Percentiles rank a stretch among this genome's conserved stretches.
Conservation (phyloP, 148 eudicot species). For the Rhododendron kiyosumense region DNA sequence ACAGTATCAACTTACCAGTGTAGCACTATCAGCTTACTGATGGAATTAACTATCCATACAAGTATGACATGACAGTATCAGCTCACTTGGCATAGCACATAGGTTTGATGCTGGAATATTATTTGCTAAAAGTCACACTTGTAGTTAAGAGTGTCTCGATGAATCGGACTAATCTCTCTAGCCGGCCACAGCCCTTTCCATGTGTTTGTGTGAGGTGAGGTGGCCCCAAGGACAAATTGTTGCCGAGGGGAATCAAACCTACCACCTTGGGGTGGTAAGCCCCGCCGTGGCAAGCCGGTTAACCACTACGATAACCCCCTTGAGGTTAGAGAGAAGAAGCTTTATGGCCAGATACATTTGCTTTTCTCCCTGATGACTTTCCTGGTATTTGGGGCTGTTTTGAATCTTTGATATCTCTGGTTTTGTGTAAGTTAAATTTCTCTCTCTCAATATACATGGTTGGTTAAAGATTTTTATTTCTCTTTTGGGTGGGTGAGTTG, state of each 20-base stretch:
- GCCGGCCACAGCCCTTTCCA: too few relatives aligned
- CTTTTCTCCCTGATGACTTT: background rate
- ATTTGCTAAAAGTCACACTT: background rate
- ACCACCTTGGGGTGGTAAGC: too few relatives aligned
- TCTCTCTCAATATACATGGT: background rate
- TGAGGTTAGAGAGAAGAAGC: background rate
- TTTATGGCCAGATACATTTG: background rate
- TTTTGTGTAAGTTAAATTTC: background rate
- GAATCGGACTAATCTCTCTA: too few relatives aligned
- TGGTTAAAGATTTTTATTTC: background rate
- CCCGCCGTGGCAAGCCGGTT: too few relatives aligned
- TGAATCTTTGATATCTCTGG: background rate
- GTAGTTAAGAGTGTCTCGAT: background rate
- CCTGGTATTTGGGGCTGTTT: background rate
- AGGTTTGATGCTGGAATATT: background rate
- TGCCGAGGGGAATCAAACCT: too few relatives aligned
- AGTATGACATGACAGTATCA: background rate
- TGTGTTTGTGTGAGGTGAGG: too few relatives aligned
- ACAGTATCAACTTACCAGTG: background rate
- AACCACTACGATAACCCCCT: too few relatives aligned
- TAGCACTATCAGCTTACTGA: background rate
- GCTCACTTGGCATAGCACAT: background rate
- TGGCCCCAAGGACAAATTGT: too few relatives aligned
- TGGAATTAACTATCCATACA: background rate
- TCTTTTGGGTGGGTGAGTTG: background rate